Evolutionary conservation across 2,329 filamentous ascomycete species (phyloP), one percentile per base, ranked within the genome.

Genomic region (Neodidymelliopsis sp.): DNA sequence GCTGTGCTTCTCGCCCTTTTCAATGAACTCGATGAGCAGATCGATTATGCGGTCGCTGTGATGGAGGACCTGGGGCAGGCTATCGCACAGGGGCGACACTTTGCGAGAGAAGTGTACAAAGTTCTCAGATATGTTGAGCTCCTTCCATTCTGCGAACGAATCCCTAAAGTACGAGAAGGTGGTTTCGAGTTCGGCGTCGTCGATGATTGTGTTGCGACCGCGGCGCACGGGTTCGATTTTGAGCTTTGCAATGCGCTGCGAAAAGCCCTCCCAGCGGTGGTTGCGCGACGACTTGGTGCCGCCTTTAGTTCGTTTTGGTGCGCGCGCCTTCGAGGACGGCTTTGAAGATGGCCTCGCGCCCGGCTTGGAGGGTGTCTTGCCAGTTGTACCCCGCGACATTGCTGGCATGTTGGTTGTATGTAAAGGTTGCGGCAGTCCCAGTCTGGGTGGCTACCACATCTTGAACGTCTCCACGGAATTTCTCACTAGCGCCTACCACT

Each of bases 141-240:
- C 94, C 44, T 83, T 79, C 94, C 94, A 99, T 82, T 89, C 90
- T 56, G 91, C 85, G 56, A 97, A 78, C 1, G 90, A 86, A 34
- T 85, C 86, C 62, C 86, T 84, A 63, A 99, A 91, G 74, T 96
- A 94, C 15, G 93, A 97, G n/a, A 89, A 89, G 20, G 86, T 84
- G 16, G 86, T 81, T 52, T 86, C 84, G 66, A 87, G 80, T 72
- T 92, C 87, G 78, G 90, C 87, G 67, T 87, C 84, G 54, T 92
- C 88, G 76, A 94, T 85, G 66, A 89, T 86, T 77, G 95, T 84
- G 71, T 88, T 88, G 74, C 91, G 90, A 64, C 95, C 88, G 75
- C 88, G 88, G 74, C 94, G 91, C 61, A 99, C 83, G 34, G 94
- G 94, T 66, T 99, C 93, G 76, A 99, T 87, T 75, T 90, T 94